Base-by-base conservation (phyloP, 2,329 filamentous ascomycete genomes). In the Sphaerulina vaccinii region DNA sequence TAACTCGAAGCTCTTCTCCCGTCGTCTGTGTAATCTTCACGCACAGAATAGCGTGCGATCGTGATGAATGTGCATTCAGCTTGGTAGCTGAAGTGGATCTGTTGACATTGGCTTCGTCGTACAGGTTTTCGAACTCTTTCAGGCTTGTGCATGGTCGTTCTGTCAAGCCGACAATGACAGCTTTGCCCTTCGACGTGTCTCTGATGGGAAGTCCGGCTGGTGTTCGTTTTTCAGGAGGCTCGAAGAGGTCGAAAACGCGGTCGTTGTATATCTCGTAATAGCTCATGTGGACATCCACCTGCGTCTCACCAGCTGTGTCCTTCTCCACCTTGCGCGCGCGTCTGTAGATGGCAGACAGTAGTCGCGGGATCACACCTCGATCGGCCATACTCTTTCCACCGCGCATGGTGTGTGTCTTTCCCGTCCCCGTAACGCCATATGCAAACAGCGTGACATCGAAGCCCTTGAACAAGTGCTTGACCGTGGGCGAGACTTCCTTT, bases 391-490 rank as follows among this genome's bases (percentile, higher is more conserved):
- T 79, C 81, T 54, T 88, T 81, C 56, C 62, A 60, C 60, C 70
- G 59, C 61, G 54, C 93, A 99, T 99, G 0, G 93, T 99, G 68
- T 96, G 96, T 4, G 93, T 97, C 74, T 99, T 99, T 62, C 93
- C 93, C 5, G 93, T 91, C 48, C 93, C 95, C 15, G 93, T 99
- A 75, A 99, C 93, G 60, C 93, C 93, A 66, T 99, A 99, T 36
- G 93, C 93, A 65, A 99, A 78, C 33, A 99, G 82, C 3, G 93
- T 99, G 54, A 99, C 93, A 81, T 99, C 99, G 80, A 96, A 99
- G 49, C 93, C 93, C 68, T 96, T 85, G 73, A 97, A 96, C 8
- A 97, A 82, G 49, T 93, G 87, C 70, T 96, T 96, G 57, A 96
- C 78, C 44, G 91, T 90, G 1, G 92, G 90, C 35, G 89, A 80